phyloP scores from a whole-genome alignment of 2,329 filamentous ascomycete species.

The Ceratocystis cubensis region DNA sequence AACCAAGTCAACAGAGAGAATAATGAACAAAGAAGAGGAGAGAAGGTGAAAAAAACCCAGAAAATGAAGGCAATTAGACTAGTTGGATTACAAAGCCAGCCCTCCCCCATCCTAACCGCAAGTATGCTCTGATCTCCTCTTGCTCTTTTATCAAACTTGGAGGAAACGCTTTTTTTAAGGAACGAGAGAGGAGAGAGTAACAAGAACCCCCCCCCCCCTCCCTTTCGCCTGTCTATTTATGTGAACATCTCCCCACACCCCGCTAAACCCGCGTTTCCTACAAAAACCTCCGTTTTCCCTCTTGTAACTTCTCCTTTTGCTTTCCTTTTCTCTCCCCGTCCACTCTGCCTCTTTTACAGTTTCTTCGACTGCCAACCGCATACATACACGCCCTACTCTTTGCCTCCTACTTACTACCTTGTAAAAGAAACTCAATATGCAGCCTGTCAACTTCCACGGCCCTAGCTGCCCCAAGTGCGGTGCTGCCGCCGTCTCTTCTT shows the following conservation, averaged over 20 bases:
- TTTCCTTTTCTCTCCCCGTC: neutral
- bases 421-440: constrained; percentile 19
- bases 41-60: too few relatives aligned
- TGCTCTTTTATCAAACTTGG: too few relatives aligned
- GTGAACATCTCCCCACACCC: neutral
- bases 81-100: too few relatives aligned
- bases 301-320: neutral
- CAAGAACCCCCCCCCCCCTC: neutral
- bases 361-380: neutral
- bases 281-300: constrained; percentile 7
- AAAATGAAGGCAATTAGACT: too few relatives aligned
- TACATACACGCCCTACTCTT: too few relatives aligned
- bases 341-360: neutral
- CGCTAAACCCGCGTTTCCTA: neutral
- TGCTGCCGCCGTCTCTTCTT: constrained; percentile 32
- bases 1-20: too few relatives aligned
- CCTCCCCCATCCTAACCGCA: too few relatives aligned
- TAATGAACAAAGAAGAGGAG: too few relatives aligned
- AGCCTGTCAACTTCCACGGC: constrained; percentile 30
- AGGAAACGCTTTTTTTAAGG: neutral
- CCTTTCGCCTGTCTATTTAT: neutral
- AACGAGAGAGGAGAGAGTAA: too few relatives aligned
- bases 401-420: constrained; percentile 6
- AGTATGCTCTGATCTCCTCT: too few relatives aligned
- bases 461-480: constrained; percentile 46